Evolutionary conservation across 2,329 filamentous ascomycete species (phyloP).

Genomic region (Stylonectria norvegica): DNA sequence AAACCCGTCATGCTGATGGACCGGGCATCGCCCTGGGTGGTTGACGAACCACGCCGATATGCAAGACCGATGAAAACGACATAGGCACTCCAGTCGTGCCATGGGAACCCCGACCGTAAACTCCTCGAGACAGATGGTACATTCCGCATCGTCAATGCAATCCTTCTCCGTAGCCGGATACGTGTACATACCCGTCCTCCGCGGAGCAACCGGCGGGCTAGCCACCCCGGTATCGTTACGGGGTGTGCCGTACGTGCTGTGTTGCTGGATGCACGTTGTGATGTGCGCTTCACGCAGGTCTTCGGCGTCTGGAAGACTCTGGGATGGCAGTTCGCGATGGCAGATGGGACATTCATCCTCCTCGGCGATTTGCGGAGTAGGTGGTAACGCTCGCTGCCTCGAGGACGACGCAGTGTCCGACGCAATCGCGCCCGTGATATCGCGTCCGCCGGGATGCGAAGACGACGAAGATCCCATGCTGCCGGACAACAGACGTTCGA

Average conservation of each 20-base stretch:
- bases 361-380: slow-evolving; percentile 56
- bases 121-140: slow-evolving; percentile 65
- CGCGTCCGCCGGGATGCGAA: slow-evolving; percentile 31
- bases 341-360: slow-evolving; percentile 80
- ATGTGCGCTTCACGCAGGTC: slow-evolving; percentile 57
- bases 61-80: slow-evolving; percentile 59
- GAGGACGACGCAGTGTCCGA: slow-evolving; percentile 38
- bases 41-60: slow-evolving; percentile 61
- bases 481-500: slow-evolving; percentile 39
- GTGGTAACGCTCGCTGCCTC: slow-evolving; percentile 38
- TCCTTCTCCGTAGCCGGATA: slow-evolving; percentile 66
- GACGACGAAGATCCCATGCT: slow-evolving; percentile 32
- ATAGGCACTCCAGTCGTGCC: slow-evolving; percentile 65
- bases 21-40: slow-evolving; percentile 61
- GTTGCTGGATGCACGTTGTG: slow-evolving; percentile 51
- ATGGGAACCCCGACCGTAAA: slow-evolving; percentile 60
- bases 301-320: slow-evolving; percentile 51
- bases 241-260: slow-evolving; percentile 48
- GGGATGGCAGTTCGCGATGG: slow-evolving; percentile 64
- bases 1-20: slow-evolving; percentile 62
- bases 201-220: slow-evolving; percentile 32
- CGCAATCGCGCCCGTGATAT: slow-evolving; percentile 27
- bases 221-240: slow-evolving; percentile 23
- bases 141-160: slow-evolving; percentile 64
- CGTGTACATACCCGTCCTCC: slow-evolving; percentile 59